These are phyloP conservation scores for Podila horticola DNA, from an alignment of 192 early-diverging fungal genomes.

Conservation along the genomic window DNA sequence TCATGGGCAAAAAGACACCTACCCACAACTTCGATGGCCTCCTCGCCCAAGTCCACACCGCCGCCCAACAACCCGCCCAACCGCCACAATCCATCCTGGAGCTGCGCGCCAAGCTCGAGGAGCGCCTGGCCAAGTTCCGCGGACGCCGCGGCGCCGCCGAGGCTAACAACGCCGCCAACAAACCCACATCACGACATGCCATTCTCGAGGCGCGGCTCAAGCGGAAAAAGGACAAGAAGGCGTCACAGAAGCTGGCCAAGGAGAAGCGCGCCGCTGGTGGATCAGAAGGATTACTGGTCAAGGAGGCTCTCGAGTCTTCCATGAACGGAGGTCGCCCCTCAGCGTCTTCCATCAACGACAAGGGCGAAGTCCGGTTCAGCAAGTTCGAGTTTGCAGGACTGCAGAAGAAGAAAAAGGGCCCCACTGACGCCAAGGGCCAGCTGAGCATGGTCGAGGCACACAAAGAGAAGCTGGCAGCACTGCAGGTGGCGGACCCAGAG, in stretches of 20 bases:
- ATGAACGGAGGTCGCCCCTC: constrained; percentile 30
- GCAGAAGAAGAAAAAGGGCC: constrained; percentile 74
- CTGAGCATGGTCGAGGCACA: constrained; percentile 79
- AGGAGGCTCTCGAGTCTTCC: constrained; percentile 15
- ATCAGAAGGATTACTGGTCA: constrained; percentile 62
- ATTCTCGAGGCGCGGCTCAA: constrained; percentile 81
- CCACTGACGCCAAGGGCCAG: constrained; percentile 68
- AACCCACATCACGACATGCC: constrained; percentile 72
- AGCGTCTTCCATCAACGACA: constrained; percentile 59
- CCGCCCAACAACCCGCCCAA: constrained; percentile 38
- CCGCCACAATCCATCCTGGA: constrained; percentile 34
- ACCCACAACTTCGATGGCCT: constrained; percentile 41
- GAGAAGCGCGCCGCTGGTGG: constrained; percentile 61
- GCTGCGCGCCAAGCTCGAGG: constrained; percentile 30
- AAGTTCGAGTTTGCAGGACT: constrained; percentile 73
- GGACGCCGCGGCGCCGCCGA: constrained; percentile 24
- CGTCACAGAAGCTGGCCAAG: constrained; percentile 65
- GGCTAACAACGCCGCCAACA: constrained; percentile 50
- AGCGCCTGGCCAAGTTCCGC: constrained; percentile 51
- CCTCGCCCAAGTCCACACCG: constrained; percentile 41
- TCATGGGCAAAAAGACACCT: constrained; percentile 24
- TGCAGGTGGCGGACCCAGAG: constrained; percentile 69
- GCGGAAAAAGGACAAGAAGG: constrained; percentile 73
- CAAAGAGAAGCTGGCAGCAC: constrained; percentile 79
- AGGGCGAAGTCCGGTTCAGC: constrained; percentile 70